Base-by-base conservation (phyloP, 768 basidiomycete species). In the Clavulina sp. region DNA sequence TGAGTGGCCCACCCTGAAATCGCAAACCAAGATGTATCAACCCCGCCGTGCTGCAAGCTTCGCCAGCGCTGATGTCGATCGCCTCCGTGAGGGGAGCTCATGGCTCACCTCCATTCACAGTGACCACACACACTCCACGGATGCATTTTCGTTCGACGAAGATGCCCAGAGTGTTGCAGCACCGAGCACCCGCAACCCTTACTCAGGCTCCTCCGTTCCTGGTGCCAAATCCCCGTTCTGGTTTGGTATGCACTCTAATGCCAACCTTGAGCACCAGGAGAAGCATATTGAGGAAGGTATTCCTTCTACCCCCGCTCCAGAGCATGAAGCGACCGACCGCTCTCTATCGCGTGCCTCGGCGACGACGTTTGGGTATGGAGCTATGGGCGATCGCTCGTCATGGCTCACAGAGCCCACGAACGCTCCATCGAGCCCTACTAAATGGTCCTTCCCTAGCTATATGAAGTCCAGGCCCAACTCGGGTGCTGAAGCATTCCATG, bases 1-100 rank as follows among this genome's bases (percentile, higher is more conserved):
- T 50, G 66, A 69, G 4, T 82, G 81, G 80, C 79, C 80, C 9
- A 76, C 78, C 1, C 67, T 70, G 19, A 66, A 68, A 55, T 62
- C 72, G 54, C 60, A 70, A 29, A 74, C 74, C 53, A 72, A 75
- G 58, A 72, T 26, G 9, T 19, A n/a, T n/a, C n/a, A 74, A 56
- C 70, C 73, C 18, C 66, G 78, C 28, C 75, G 75, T 0, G 80
- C 80, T 19, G 43, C 13, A 26, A 46, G 43, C 0, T 81, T 83
- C 58, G 71, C 72, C 18, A 78, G 78, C 0, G 80, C 82, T 57
- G 82, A 85, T 49, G 69, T 84, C 47, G 78, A 84, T 54, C 80
- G 69, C 19, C 69, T 84, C 49, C 76, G 77, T 21, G 82, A 84
- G 57, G 81, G 81, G 48, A 76, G 75, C 47, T 83, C 82, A n/a